Percentiles rank a stretch among this genome's conserved stretches.
These are phyloP conservation scores for Metschnikowia matae DNA, from an alignment of 805 yeast genomes.

Conservation along the genomic window DNA sequence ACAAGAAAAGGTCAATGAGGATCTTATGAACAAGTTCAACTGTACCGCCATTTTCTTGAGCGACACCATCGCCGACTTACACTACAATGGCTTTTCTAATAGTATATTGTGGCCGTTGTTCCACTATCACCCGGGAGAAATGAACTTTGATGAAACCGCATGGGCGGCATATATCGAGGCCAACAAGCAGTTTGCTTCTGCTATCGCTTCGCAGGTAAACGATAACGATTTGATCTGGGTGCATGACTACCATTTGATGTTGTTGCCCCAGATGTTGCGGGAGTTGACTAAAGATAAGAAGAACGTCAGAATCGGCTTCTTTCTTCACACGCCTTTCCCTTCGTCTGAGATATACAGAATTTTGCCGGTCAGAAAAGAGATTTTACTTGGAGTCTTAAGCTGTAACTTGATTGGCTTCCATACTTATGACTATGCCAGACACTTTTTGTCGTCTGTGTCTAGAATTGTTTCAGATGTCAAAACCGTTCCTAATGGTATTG, in stretches of 20 bases:
- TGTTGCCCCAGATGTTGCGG: conserved; percentile 84
- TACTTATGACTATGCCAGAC: conserved; percentile 98
- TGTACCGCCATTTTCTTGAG: conserved; percentile 86
- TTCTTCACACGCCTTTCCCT: conserved; percentile 97
- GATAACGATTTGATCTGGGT: conserved; percentile 95
- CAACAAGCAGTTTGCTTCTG: conserved; percentile 73
- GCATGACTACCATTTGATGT: conserved; percentile 96
- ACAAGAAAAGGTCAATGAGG: conserved; percentile 61
- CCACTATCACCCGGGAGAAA: conserved; percentile 98
- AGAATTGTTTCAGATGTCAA: conserved; percentile 69
- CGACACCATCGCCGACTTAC: conserved; percentile 90
- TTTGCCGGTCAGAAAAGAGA: conserved; percentile 91
- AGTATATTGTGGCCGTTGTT: conserved; percentile 96
- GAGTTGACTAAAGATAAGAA: conserved; percentile 46
- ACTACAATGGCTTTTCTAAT: conserved; percentile 93
- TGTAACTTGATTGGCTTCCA: conserved; percentile 97
- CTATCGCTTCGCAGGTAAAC: conserved; percentile 61
- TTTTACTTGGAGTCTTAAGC: conserved; percentile 83
- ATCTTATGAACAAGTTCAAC: conserved; percentile 70
- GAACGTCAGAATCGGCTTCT: conserved; percentile 82
- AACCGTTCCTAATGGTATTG: conserved; percentile 88
- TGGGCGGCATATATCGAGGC: conserved; percentile 98
- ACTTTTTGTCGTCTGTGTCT: conserved; percentile 85
- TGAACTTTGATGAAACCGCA: conserved; percentile 94
- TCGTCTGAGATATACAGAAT: conserved; percentile 94